A percentile compares a stretch with the other conserved stretches of the same genome.
Evolutionary conservation across 768 basidiomycete genomes (phyloP).

Genomic region (Collybiopsis confluens): DNA sequence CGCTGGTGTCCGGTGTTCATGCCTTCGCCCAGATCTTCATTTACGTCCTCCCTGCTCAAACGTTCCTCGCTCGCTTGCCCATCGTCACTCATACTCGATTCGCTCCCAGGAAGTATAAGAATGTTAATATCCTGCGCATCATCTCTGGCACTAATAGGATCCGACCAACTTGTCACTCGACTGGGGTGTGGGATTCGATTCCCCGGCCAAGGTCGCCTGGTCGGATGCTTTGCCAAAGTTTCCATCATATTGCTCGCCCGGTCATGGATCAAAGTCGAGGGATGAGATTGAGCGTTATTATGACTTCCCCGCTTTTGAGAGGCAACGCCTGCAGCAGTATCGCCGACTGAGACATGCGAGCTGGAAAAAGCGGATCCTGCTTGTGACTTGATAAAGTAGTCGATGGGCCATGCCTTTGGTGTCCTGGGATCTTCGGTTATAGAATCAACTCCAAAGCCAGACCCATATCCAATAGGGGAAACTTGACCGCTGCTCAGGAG

Average conservation of each 20-base stretch:
- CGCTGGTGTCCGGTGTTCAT: constrained; percentile 20
- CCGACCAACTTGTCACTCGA: constrained; percentile 53
- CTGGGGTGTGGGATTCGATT: constrained; percentile 21
- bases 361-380: background rate
- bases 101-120: background rate
- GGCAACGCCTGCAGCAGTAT: background rate
- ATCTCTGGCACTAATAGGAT: constrained; percentile 40
- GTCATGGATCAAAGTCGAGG: background rate
- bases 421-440: constrained; percentile 6
- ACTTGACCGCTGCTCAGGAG: constrained; percentile 75
- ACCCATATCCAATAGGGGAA: constrained; percentile 59
- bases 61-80: constrained; percentile 23
- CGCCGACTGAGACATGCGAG: background rate
- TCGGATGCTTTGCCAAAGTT: constrained; percentile 4
- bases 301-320: background rate
- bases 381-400: background rate
- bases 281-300: background rate
- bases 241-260: background rate
- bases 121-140: constrained; percentile 1
- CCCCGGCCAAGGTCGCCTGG: constrained; percentile 1
- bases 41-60: constrained; percentile 18
- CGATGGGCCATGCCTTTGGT: background rate
- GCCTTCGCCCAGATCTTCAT: constrained; percentile 17
- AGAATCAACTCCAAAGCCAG: background rate
- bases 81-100: constrained; percentile 20